A percentile compares a stretch with the other conserved stretches of the same genome.
These are phyloP conservation scores for Kwoniella newhampshirensis DNA, from an alignment of 768 basidiomycete species.

Conservation along the genomic window DNA sequence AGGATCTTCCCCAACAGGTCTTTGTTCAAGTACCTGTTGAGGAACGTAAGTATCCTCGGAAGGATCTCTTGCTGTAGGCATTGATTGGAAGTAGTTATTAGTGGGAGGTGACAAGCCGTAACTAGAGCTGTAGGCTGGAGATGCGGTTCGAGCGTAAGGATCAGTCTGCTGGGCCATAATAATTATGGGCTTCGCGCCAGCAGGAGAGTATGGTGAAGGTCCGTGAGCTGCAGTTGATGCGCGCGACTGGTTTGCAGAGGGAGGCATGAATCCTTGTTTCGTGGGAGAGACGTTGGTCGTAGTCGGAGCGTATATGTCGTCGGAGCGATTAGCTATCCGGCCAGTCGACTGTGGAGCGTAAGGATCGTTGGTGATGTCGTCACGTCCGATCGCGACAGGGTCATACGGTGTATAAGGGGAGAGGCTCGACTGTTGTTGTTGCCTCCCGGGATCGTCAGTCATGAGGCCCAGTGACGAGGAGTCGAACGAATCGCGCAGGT, in stretches of 20 bases:
- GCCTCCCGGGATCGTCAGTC: neutral
- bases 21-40: constrained; percentile 44
- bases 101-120: constrained; percentile 33
- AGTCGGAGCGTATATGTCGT: constrained; percentile 12
- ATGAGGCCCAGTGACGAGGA: constrained; percentile 10
- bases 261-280: neutral
- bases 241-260: constrained; percentile 4
- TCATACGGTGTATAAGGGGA: neutral
- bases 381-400: neutral
- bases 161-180: constrained; percentile 5
- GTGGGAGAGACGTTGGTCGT: constrained; percentile 2
- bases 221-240: constrained; percentile 19
- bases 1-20: constrained; percentile 43
- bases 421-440: neutral
- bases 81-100: constrained; percentile 39
- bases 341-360: constrained; percentile 4
- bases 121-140: constrained; percentile 19
- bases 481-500: constrained; percentile 7
- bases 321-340: constrained; percentile 6
- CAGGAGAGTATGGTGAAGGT: constrained; percentile 30
- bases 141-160: constrained; percentile 10
- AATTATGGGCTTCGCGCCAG: constrained; percentile 9
- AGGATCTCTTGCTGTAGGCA: constrained; percentile 15
- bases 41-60: constrained; percentile 39
- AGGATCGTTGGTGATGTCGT: constrained; percentile 4